Evolutionary conservation across 176 grass and related monocot species (phyloP).

Genomic region (Lolium perenne): DNA sequence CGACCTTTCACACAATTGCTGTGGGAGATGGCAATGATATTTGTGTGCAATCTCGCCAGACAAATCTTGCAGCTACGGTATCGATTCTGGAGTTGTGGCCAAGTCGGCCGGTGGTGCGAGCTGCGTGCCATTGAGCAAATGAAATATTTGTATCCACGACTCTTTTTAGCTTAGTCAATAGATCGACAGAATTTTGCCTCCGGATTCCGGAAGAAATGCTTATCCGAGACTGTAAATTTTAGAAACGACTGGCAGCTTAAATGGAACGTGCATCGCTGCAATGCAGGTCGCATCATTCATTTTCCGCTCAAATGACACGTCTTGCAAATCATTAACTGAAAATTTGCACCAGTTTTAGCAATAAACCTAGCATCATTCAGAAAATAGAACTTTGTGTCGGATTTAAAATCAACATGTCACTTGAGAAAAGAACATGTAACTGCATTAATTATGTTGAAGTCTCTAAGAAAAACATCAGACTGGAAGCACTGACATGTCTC

Average conservation of each 20-base stretch:
- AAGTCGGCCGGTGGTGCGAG: too few relatives aligned
- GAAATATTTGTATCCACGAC: too few relatives aligned
- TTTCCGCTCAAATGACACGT: too few relatives aligned
- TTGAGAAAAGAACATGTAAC: not conserved
- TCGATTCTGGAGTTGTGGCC: too few relatives aligned
- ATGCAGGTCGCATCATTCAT: not conserved
- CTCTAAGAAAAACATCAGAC: not conserved
- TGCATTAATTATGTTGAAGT: not conserved
- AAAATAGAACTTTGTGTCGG: not conserved
- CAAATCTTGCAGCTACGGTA: not conserved
- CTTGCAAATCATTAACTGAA: too few relatives aligned
- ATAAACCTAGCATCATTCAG: not conserved
- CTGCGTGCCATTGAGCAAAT: too few relatives aligned
- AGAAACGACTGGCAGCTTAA: not conserved
- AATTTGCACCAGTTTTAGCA: not conserved
- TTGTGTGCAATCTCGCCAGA: not conserved
- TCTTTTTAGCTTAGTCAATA: too few relatives aligned
- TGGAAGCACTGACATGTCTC: not conserved
- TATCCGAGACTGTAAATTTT: too few relatives aligned
- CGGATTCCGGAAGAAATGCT: too few relatives aligned
- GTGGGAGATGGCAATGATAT: not conserved
- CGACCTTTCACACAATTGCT: not conserved
- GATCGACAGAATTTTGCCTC: too few relatives aligned
- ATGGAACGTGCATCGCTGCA: not conserved
- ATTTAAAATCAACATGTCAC: not conserved